Conservation (phyloP, 495 filamentous ascomycete species). For the Astrocystis sublimbata region DNA sequence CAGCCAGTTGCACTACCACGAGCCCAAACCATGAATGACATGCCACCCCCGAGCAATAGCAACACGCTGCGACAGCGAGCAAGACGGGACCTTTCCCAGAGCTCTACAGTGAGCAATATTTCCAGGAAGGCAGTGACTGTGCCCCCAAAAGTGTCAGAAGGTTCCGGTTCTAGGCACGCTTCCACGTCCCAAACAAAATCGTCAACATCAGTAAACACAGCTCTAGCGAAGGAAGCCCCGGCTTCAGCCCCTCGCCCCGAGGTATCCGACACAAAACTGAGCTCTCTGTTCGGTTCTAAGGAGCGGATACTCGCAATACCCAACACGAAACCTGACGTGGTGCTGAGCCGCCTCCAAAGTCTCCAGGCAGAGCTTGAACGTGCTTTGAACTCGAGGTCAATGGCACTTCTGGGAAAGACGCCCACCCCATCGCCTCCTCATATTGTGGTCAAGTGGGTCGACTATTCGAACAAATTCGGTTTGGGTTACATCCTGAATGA, state of each 20-base stretch:
- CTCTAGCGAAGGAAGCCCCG: neutral
- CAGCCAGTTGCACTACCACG: constrained; percentile 26
- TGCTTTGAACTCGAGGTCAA: constrained; percentile 57
- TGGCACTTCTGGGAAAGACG: constrained; percentile 47
- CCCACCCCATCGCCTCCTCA: constrained; percentile 45
- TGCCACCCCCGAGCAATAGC: constrained; percentile 28
- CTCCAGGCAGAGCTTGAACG: constrained; percentile 56
- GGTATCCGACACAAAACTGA: constrained; percentile 10
- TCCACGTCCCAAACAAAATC: neutral
- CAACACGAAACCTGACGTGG: constrained; percentile 52
- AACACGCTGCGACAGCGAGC: constrained; percentile 35
- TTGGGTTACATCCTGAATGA: constrained; percentile 84
- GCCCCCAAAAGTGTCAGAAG: constrained; percentile 3
- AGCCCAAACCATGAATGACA: constrained; percentile 23
- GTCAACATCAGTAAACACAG: neutral
- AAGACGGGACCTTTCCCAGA: constrained; percentile 25
- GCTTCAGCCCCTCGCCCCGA: neutral
- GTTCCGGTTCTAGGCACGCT: neutral
- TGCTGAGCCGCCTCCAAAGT: constrained; percentile 49
- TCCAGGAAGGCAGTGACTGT: constrained; percentile 17
- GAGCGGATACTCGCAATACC: constrained; percentile 52
- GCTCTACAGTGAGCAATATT: constrained; percentile 22
- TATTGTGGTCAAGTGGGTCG: constrained; percentile 88
- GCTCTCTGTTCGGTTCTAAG: constrained; percentile 49
- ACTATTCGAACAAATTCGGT: constrained; percentile 88